Base-by-base conservation (phyloP, 805 yeast genomes). In the Zygosaccharomyces kombuchaensis region DNA sequence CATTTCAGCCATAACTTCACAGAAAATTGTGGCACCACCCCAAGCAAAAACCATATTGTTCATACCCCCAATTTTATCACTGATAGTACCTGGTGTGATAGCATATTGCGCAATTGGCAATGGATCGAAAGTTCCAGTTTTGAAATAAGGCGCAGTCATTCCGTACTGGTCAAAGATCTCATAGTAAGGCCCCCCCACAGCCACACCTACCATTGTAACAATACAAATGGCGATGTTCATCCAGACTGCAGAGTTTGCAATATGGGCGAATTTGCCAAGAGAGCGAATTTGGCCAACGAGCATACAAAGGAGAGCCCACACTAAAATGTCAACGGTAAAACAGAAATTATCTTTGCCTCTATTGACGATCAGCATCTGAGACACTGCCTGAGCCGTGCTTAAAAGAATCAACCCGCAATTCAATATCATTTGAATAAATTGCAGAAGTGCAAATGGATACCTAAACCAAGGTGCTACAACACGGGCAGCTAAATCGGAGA, bases 21-120 rank as follows among this genome's bases (percentile, higher is more conserved):
- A 67, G 59, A 73, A 74, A 40, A 73, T 69, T 50, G 74, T 66
- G n/a, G 78, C 74, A 50, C 78, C 79, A 32, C 77, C 78, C 64
- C 72, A 74, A 2, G 76, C 70, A 56, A 69, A 74, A 14, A 75
- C 74, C 50, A 74, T 66, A 55, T 73, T 73, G 59, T 72, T 66
- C 48, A 70, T 56, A 13, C 73, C 74, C 14, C 60, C 62, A 36
- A 71, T 58, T 47, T 65, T 69, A 40, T 54, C 53, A 36, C 58
- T 51, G 42, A 65, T 48, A 9, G 52, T 48, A 26, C 54, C 62
- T 9, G 69, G 68, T 21, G 59, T 44, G 39, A 65, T 50, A 13
- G 67, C 62, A 21, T 56, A 58, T 19, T 55, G 39, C 23, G 50
- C 53, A 35, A 50, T 44, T 36, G 53, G 53, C 45, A 50, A 34